Evolutionary conservation across 306 rosid genomes (phyloP).

Genomic region (Calophaca sinica): DNA sequence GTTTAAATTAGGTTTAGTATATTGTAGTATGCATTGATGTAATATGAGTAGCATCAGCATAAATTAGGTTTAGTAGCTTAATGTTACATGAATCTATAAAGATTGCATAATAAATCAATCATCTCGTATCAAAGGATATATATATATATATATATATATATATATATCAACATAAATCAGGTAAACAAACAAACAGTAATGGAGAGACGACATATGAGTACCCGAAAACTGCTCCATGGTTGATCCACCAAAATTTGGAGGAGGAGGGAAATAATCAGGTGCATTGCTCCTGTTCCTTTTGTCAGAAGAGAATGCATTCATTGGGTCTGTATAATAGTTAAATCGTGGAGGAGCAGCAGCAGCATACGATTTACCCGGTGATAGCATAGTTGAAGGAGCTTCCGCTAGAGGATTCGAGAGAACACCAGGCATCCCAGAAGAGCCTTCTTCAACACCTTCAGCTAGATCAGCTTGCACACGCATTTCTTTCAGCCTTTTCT

Average conservation of each 20-base stretch:
- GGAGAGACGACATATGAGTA: conserved; percentile 33
- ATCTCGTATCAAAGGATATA: not conserved
- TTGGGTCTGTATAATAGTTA: conserved; percentile 88
- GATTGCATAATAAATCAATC: not conserved
- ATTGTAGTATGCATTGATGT: conserved; percentile 11
- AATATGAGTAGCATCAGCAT: not conserved
- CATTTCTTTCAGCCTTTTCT: conserved; percentile 78
- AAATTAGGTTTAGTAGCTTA: conserved; percentile 18
- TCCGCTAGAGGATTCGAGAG: conserved; percentile 85
- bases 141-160: too few species aligned
- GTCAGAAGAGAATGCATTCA: conserved; percentile 79
- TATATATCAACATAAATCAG: too few species aligned
- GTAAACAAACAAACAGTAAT: not conserved
- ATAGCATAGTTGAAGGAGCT: conserved; percentile 44
- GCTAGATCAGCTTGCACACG: conserved; percentile 71
- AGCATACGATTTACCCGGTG: not conserved
- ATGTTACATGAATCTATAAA: conserved; percentile 14
- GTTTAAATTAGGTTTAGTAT: too few species aligned
- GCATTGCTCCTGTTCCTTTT: conserved; percentile 47
- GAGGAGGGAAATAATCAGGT: conserved; percentile 52
- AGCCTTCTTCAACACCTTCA: conserved; percentile 43
- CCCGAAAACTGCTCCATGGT: conserved; percentile 56
- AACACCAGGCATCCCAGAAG: conserved; percentile 47
- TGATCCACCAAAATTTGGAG: conserved; percentile 39
- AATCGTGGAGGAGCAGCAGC: conserved; percentile 64